These are phyloP conservation scores for Acer campestre DNA, from an alignment of 345 rosid species.

Conservation along the genomic window DNA sequence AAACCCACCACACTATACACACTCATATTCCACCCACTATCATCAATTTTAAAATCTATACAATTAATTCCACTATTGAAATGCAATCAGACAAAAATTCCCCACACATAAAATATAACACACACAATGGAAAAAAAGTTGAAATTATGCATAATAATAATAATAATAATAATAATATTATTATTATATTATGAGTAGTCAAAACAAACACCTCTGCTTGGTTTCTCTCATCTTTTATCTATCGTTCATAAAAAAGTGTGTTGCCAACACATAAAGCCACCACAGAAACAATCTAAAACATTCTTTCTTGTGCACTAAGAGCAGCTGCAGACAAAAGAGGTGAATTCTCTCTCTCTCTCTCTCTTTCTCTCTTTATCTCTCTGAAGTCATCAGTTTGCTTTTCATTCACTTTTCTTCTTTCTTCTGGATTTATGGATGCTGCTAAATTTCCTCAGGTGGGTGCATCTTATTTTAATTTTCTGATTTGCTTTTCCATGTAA, in stretches of 20 bases:
- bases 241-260: slow-evolving; percentile 30
- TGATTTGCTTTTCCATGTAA: neutral
- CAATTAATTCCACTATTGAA: slow-evolving; percentile 4
- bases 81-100: slow-evolving; percentile 28
- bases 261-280: slow-evolving; percentile 49
- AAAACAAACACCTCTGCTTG: slow-evolving; percentile 32
- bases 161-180: neutral
- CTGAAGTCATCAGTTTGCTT: slow-evolving; percentile 48
- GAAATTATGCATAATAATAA: neutral
- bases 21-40: slow-evolving; percentile 53
- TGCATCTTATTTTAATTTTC: slow-evolving; percentile 6
- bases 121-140: no score
- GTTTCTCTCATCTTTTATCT: slow-evolving; percentile 10
- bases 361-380: slow-evolving; percentile 23
- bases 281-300: slow-evolving; percentile 48
- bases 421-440: slow-evolving; percentile 50
- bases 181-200: slow-evolving; percentile 27
- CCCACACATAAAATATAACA: slow-evolving; percentile 18
- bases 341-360: slow-evolving; percentile 34
- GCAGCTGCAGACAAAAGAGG: slow-evolving; percentile 55
- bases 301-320: slow-evolving; percentile 50
- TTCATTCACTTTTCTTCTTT: slow-evolving; percentile 37
- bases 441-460: slow-evolving; percentile 53
- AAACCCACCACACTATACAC: slow-evolving; percentile 38
- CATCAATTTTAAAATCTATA: slow-evolving; percentile 7